phyloP scores from a whole-genome alignment of 2,329 filamentous ascomycete genomes.

The Cytospora paraplurivora region DNA sequence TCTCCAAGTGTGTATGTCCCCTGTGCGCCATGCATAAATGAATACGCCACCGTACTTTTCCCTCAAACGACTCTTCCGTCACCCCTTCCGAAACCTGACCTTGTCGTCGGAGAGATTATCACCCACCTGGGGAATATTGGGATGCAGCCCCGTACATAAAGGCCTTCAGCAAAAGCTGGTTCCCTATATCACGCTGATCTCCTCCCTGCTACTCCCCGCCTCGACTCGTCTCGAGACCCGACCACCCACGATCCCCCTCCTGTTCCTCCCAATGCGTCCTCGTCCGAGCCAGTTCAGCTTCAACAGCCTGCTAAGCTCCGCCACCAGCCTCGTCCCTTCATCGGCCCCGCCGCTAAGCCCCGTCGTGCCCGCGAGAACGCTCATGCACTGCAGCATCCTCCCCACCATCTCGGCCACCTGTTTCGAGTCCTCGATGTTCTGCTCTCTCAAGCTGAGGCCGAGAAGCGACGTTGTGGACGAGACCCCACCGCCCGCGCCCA shows the following conservation, averaged over 20 bases:
- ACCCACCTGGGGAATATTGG: background rate
- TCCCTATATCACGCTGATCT: conserved; percentile 41
- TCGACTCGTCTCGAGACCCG: conserved; percentile 49
- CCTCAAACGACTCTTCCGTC: background rate
- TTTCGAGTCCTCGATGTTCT: conserved; percentile 68
- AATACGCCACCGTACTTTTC: conserved; percentile 11
- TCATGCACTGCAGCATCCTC: conserved; percentile 94
- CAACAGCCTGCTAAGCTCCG: conserved; percentile 79
- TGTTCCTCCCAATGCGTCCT: conserved; percentile 83
- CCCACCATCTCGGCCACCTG: conserved; percentile 93
- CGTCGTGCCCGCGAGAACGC: conserved; percentile 77
- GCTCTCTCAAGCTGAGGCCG: conserved; percentile 50
- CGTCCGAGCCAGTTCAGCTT: conserved; percentile 97
- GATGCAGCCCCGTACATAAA: background rate
- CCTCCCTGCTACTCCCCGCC: conserved; percentile 40
- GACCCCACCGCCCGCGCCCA: conserved; percentile 31
- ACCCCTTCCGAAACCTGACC: background rate
- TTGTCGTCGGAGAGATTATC: background rate
- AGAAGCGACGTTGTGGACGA: conserved; percentile 31
- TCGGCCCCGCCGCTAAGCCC: conserved; percentile 53
- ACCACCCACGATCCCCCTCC: conserved; percentile 83
- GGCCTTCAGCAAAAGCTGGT: background rate
- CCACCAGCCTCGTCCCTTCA: conserved; percentile 74
- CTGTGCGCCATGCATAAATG: conserved; percentile 32
- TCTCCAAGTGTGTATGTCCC: conserved; percentile 23